Conservation (phyloP, 176 grass and related monocot genomes). For the Olyra latifolia region DNA sequence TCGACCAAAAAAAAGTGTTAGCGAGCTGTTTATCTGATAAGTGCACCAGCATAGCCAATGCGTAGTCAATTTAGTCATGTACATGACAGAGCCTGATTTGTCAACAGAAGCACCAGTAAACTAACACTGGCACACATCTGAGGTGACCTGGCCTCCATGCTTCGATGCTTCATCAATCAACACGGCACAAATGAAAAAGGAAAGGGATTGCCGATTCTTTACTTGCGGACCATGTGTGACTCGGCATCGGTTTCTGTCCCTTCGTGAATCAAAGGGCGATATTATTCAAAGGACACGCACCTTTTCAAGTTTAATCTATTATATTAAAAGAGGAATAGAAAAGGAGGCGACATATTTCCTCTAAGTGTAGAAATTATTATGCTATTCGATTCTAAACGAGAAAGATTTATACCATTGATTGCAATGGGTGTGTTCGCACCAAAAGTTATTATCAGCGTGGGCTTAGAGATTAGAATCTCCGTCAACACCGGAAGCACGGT, state of each 20-base stretch:
- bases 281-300: too few species aligned
- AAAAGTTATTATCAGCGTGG: too few species aligned
- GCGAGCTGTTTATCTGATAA: constrained; percentile 9
- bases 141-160: constrained; percentile 12
- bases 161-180: not conserved
- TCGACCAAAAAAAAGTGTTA: not conserved
- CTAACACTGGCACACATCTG: not conserved
- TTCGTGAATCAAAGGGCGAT: not conserved
- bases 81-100: constrained; percentile 14
- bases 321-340: too few species aligned
- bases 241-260: not conserved
- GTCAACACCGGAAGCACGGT: too few species aligned
- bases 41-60: not conserved
- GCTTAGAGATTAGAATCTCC: too few species aligned
- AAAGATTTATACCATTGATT: too few species aligned
- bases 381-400: too few species aligned
- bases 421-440: too few species aligned
- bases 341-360: too few species aligned
- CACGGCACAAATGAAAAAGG: not conserved
- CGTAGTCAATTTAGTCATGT: not conserved
- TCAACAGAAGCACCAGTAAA: not conserved
- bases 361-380: too few species aligned
- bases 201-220: not conserved
- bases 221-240: not conserved
- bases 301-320: too few species aligned